Evolutionary conservation across 1,139 yeast genomes (phyloP).

Genomic region (Suhomyces anneliseae): DNA sequence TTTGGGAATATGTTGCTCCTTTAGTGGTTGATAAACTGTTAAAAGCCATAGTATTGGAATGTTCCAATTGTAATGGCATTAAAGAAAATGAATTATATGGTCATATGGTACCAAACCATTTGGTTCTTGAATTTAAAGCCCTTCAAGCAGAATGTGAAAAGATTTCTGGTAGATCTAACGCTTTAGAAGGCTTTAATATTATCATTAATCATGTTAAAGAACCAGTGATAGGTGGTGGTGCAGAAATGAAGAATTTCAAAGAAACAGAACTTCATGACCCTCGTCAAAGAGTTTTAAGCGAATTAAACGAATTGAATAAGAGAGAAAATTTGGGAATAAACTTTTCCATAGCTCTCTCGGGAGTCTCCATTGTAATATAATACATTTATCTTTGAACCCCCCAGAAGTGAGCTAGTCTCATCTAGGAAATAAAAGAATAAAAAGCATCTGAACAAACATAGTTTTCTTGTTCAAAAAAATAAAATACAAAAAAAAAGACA

Average conservation of each 20-base stretch:
- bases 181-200: constrained; percentile 51
- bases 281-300: constrained; percentile 46
- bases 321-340: constrained; percentile 37
- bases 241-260: constrained; percentile 3
- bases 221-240: constrained; percentile 20
- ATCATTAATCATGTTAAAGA: constrained; percentile 78
- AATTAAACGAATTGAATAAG: constrained; percentile 45
- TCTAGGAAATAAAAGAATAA: no score
- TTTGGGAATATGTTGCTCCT: constrained; percentile 62
- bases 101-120: constrained; percentile 68
- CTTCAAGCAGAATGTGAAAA: constrained; percentile 26
- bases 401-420: no score
- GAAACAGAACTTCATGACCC: constrained; percentile 45
- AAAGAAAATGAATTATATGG: constrained; percentile 59
- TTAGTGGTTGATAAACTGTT: constrained; percentile 40
- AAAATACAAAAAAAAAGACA: no score
- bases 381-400: neutral
- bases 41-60: constrained; percentile 67
- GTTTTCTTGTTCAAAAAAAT: no score
- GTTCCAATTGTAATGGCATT: constrained; percentile 60
- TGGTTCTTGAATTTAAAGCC: constrained; percentile 56
- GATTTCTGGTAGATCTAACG: constrained; percentile 18
- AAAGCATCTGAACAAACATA: no score
- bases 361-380: constrained; percentile 31
- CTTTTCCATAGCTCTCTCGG: constrained; percentile 57